Conservation (phyloP, 371 early-diverging fungal genomes). For the Rhizopus arrhizus region DNA sequence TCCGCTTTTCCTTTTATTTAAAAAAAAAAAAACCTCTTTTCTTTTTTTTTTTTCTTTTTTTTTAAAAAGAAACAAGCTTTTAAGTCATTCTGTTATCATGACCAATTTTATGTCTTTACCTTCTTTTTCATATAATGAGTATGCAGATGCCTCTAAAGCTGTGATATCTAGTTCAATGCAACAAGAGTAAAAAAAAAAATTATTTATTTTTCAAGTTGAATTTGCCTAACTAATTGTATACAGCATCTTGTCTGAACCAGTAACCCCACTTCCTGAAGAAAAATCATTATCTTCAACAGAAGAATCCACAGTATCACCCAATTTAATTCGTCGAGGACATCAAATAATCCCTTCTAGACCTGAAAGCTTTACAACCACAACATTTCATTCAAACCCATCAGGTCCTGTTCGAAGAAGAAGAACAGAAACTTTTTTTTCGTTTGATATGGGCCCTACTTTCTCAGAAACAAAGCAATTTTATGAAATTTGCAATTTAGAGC, state of each 20-base stretch:
- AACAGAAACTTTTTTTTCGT: slow-evolving; percentile 40
- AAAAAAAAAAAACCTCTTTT: too few relatives aligned
- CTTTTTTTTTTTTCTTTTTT: too few relatives aligned
- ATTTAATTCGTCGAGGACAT: slow-evolving; percentile 31
- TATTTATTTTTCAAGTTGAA: not conserved
- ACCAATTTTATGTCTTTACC: slow-evolving; percentile 20
- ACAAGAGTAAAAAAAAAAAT: slow-evolving; percentile 27
- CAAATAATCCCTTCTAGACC: slow-evolving; percentile 25
- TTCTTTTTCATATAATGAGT: slow-evolving; percentile 18
- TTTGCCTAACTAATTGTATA: not conserved
- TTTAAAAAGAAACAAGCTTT: too few relatives aligned
- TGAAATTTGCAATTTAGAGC: slow-evolving; percentile 57
- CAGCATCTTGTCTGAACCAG: slow-evolving; percentile 23
- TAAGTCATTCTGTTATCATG: not conserved
- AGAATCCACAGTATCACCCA: slow-evolving; percentile 26
- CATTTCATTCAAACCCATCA: slow-evolving; percentile 32
- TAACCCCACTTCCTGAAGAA: slow-evolving; percentile 20
- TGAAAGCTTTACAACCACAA: slow-evolving; percentile 38
- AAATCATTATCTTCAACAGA: slow-evolving; percentile 22
- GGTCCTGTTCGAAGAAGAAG: slow-evolving; percentile 45
- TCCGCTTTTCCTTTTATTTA: too few relatives aligned
- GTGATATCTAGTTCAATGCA: slow-evolving; percentile 17
- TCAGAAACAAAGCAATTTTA: slow-evolving; percentile 55
- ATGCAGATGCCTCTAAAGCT: slow-evolving; percentile 9
- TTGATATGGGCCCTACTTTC: slow-evolving; percentile 37